Base-by-base conservation (phyloP, 129 eudicot species). In the Smallanthus sonchifolius region DNA sequence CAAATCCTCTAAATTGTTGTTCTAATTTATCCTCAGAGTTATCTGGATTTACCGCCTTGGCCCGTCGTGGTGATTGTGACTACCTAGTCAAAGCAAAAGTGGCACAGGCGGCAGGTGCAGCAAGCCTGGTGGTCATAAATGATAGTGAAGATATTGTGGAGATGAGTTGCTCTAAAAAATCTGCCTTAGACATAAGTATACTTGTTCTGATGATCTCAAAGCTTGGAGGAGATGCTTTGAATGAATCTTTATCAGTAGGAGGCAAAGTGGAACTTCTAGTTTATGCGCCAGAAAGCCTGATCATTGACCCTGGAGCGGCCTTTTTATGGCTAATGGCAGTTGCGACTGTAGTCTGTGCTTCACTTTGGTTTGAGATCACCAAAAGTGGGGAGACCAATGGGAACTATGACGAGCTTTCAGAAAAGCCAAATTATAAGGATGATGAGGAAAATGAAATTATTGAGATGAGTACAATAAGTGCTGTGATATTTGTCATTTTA, bases 101-200 rank as follows among this genome's bases (percentile, higher is more conserved):
- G 79, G 94, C 97, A 45, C 93, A 94, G 84, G 86, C 84, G 7
- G 97, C 81, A 65, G 97, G 94, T 47, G 99, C 99, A 62, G 77
- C 86, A 51, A 89, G 83, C 72, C 73, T 94, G 78, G 72, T 94
- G 77, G 83, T 94, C 67, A 79, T 88, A 71, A 94, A 87, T 84
- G 82, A 85, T 44, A 76, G 73, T 28, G 90, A 88, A 88, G 97
- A 79, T 75, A 80, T 89, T 28, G 67, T 65, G 66, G 86, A 86
- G 79, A 89, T 92, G 96, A 77, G 77, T 68, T 89, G 97, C 85
- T 72, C 85, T 17, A 72, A 65, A 17, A 80, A 82, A 70, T 67
- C 63, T 57, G 77, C 82, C 2, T 70, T 67, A 61, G 63, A 78
- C 80, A 83, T 92, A 48, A 83, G 54, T n/a, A 92, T 92, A 77